These are phyloP conservation scores for Diaporthe batatas DNA, from an alignment of 2,329 filamentous ascomycete species.

Conservation along the genomic window DNA sequence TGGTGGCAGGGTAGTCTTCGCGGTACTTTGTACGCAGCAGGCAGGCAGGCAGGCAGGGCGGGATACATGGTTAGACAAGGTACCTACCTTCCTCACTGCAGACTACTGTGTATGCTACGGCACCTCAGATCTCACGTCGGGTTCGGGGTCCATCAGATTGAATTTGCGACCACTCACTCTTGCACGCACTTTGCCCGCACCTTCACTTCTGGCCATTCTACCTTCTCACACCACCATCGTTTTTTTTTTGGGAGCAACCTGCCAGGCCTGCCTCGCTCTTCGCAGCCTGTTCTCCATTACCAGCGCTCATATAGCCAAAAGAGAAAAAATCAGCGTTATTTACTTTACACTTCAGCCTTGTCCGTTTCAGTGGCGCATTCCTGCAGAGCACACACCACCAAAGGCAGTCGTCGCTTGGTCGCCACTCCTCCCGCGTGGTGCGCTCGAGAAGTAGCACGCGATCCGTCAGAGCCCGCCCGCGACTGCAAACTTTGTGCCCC, in stretches of 20 bases:
- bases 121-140: slow-evolving; percentile 15
- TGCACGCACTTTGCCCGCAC: slow-evolving; percentile 1
- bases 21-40: background rate
- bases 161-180: slow-evolving; percentile 20
- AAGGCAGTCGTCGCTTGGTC: background rate
- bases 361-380: background rate
- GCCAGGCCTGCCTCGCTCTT: slow-evolving; percentile 19
- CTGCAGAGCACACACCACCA: background rate
- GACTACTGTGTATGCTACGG: background rate
- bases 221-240: slow-evolving; percentile 34
- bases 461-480: slow-evolving; percentile 17
- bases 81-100: background rate
- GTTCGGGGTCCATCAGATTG: slow-evolving; percentile 33
- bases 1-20: slow-evolving; percentile 6
- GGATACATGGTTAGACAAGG: background rate
- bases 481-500: slow-evolving; percentile 1
- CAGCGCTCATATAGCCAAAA: background rate
- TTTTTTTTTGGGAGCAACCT: slow-evolving; percentile 12
- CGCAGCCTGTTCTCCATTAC: slow-evolving; percentile 10
- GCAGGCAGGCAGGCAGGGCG: background rate
- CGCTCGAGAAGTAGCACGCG: slow-evolving; percentile 23
- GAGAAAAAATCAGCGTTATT: background rate
- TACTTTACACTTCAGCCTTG: background rate
- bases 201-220: slow-evolving; percentile 4
- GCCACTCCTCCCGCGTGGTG: slow-evolving; percentile 18